Base-by-base conservation (phyloP, 768 basidiomycete genomes). In the Boletus reticuloceps region DNA sequence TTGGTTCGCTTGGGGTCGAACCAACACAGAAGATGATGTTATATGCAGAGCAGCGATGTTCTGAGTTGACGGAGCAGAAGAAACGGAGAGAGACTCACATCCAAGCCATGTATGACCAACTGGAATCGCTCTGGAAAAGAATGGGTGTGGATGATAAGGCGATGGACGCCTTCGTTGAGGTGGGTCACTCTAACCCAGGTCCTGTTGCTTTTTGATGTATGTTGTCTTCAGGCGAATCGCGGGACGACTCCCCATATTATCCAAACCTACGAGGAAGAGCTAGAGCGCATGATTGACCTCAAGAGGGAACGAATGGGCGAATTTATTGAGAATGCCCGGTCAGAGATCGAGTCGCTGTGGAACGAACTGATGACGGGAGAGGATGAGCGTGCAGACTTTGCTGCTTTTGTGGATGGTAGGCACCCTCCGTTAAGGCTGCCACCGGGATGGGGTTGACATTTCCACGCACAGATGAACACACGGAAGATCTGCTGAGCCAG, bases 131-230 rank as follows among this genome's bases (percentile, higher is more conserved):
- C 4, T 99, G 96, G 96, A 80, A 80, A 55, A 75, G 94, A 53
- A 78, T 98, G 55, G 94, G 92, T 14, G 85, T 96, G 6, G 69
- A 79, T 1, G 90, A 94, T 46, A 73, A 71, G 1, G 88, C 87
- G 43, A 93, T 94, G 83, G 93, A 98, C 63, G 83, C 80, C n/a
- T 99, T 99, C 65, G 89, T 98, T 0, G 93, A 98, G 55, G 78
- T 77, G 16, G 56, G 69, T 57, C 14, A 14, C n/a, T 19, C 1
- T 11, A 9, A 14, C 11, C 1, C 6, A 2, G 9, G 8, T 46
- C 4, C 25, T 22, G 16, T 29, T 34, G 10, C 34, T 25, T 1
- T 38, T 41, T 61, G 25, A 63, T 40, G 10, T 17, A 11, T 20
- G 3, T 25, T 51, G 6, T 48, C 11, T 51, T 66, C 36, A 69